Evolutionary conservation across 2,329 filamentous ascomycete genomes (phyloP).

Genomic region (Aspergillus fumigatiaffinis): DNA sequence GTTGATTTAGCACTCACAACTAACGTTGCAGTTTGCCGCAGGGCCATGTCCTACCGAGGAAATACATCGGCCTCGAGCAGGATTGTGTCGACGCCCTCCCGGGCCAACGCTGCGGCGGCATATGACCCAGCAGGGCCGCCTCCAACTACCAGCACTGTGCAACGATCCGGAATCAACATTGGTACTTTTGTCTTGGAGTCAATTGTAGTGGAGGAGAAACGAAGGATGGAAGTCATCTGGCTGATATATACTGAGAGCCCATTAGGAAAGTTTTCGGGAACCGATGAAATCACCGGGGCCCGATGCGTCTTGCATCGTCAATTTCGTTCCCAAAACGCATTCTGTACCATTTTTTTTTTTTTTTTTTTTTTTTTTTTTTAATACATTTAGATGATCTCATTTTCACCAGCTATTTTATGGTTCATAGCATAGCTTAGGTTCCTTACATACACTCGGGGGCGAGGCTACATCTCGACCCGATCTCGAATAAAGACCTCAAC

Average conservation of each 20-base stretch:
- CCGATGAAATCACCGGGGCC: not conserved
- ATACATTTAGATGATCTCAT: not conserved
- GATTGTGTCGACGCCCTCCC: slow-evolving; percentile 45
- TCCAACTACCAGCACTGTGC: slow-evolving; percentile 42
- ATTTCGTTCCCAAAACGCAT: not conserved
- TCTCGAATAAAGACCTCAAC: not conserved
- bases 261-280: not conserved
- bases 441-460: not conserved
- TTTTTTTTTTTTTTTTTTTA: no score
- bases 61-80: slow-evolving; percentile 45
- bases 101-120: slow-evolving; percentile 40
- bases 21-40: no score
- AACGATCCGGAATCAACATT: not conserved
- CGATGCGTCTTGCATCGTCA: not conserved
- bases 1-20: slow-evolving; percentile 28
- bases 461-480: not conserved
- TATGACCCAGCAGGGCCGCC: slow-evolving; percentile 48
- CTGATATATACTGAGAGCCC: no score
- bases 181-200: no score
- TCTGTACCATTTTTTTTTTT: not conserved
- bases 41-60: not conserved
- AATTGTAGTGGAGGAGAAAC: no score
- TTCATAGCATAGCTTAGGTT: not conserved
- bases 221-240: no score
- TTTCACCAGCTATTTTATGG: not conserved